Conservation (phyloP, 1,284 basidiomycete species). For the Cryptococcus maquisensis region DNA sequence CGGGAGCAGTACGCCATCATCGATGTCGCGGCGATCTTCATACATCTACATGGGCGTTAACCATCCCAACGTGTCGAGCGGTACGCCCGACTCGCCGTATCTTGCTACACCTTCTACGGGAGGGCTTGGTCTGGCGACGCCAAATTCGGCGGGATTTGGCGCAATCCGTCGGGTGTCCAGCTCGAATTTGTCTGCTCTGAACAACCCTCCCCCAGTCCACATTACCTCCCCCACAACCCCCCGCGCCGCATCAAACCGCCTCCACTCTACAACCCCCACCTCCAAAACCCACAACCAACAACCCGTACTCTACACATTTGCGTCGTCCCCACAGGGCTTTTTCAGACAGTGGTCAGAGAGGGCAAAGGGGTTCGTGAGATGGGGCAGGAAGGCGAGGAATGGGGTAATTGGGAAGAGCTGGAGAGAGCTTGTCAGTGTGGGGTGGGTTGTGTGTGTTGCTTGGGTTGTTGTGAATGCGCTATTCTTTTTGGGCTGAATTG, state of each 20-base stretch:
- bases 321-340: neutral
- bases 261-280: neutral
- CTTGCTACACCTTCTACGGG: too few species aligned
- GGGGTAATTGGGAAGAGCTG: conserved; percentile 36
- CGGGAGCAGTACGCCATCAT: conserved; percentile 17
- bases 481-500: conserved; percentile 27
- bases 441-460: conserved; percentile 38
- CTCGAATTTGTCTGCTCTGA: conserved; percentile 8
- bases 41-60: conserved; percentile 29
- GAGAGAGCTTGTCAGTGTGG: conserved; percentile 33
- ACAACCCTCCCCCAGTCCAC: neutral
- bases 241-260: neutral
- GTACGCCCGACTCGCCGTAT: too few species aligned
- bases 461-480: conserved; percentile 44
- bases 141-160: neutral
- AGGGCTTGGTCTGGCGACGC: too few species aligned
- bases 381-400: conserved; percentile 41
- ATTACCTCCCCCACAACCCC: neutral
- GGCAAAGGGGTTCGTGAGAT: conserved; percentile 21
- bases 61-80: neutral
- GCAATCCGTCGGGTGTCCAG: conserved; percentile 15
- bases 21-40: conserved; percentile 32
- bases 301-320: neutral
- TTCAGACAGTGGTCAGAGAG: conserved; percentile 16
- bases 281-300: neutral